phyloP scores from a whole-genome alignment of 495 filamentous ascomycete species.

The Apiosordaria backusii region DNA sequence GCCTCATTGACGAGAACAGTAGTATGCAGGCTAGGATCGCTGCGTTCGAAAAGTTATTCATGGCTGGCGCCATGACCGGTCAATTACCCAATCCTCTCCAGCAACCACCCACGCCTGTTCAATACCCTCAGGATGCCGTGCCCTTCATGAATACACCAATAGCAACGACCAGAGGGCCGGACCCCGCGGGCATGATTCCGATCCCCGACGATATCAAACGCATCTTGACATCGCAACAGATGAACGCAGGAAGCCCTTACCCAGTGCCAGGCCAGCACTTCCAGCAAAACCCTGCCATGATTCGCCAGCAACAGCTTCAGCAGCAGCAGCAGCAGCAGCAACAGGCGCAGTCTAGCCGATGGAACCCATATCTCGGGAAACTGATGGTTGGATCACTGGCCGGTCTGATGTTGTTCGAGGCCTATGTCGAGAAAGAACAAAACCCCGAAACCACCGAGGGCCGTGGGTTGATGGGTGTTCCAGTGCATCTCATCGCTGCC shows the following conservation, averaged over 20 bases:
- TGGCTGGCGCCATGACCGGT: constrained; percentile 55
- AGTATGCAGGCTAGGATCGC: constrained; percentile 65
- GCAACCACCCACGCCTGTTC: constrained; percentile 46
- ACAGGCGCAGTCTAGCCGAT: constrained; percentile 39
- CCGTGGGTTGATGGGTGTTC: constrained; percentile 69
- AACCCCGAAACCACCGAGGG: constrained; percentile 56
- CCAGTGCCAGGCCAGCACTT: constrained; percentile 41
- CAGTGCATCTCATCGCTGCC: constrained; percentile 51
- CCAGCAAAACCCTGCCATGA: constrained; percentile 32
- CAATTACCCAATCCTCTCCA: constrained; percentile 43
- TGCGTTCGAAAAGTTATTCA: constrained; percentile 65
- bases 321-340: constrained; percentile 44
- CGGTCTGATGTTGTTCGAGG: constrained; percentile 86
- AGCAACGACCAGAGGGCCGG: constrained; percentile 28
- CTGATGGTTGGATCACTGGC: constrained; percentile 90
- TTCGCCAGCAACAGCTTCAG: constrained; percentile 48
- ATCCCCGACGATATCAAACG: constrained; percentile 75
- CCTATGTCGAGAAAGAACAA: constrained; percentile 56
- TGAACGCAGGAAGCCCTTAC: constrained; percentile 44
- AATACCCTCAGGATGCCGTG: constrained; percentile 33
- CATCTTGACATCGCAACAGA: constrained; percentile 51
- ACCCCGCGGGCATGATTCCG: constrained; percentile 67
- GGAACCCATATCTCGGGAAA: constrained; percentile 58
- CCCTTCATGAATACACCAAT: constrained; percentile 35
- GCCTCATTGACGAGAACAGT: constrained; percentile 74